Evolutionary conservation across 257 asterid genomes (phyloP).

Genomic region (Ocimum tenuiflorum): DNA sequence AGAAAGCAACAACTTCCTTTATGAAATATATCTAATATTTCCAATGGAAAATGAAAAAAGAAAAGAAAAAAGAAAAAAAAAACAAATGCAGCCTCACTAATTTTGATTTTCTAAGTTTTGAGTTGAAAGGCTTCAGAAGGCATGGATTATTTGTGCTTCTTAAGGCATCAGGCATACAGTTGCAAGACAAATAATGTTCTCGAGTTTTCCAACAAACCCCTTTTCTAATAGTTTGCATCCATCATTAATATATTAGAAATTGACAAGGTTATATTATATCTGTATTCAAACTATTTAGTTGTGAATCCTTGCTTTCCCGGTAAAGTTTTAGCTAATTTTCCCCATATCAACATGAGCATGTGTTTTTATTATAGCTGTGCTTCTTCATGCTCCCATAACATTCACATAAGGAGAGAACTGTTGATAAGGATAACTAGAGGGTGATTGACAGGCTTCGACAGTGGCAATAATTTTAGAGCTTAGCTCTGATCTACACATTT

Average conservation of each 20-base stretch:
- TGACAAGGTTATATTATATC: neutral
- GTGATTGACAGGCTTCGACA: neutral
- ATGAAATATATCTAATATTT: neutral
- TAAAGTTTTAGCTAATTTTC: neutral
- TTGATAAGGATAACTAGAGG: constrained; percentile 4
- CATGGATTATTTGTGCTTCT: neutral
- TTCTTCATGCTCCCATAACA: neutral
- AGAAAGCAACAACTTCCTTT: neutral
- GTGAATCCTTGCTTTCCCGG: neutral
- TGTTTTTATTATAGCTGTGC: too few species aligned
- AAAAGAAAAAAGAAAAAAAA: neutral
- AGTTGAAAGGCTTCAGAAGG: neutral
- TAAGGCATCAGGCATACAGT: constrained; percentile 3
- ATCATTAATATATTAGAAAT: neutral
- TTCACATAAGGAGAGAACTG: neutral
- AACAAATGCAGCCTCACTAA: neutral
- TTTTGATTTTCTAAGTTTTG: neutral
- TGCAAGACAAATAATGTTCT: neutral
- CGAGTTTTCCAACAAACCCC: neutral
- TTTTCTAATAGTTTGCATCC: neutral
- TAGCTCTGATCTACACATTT: neutral
- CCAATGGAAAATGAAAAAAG: neutral
- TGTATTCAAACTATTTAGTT: neutral
- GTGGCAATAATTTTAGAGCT: neutral
- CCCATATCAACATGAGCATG: neutral